phyloP scores from a whole-genome alignment of 1,284 basidiomycete genomes.

The Lignosus rhinocerotis region DNA sequence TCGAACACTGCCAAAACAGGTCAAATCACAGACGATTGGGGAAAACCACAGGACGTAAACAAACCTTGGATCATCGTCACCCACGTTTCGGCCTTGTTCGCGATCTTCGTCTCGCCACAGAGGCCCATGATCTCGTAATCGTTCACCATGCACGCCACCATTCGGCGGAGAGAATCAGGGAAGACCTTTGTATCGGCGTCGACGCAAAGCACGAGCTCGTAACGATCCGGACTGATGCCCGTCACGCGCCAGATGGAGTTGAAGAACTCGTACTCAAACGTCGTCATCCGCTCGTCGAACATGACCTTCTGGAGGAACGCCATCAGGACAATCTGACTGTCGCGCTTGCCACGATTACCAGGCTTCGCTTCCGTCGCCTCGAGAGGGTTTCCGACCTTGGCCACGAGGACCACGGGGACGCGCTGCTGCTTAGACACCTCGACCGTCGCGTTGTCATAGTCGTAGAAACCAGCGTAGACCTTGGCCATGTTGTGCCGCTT shows the following conservation, averaged over 20 bases:
- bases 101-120: constrained; percentile 98
- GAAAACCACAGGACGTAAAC: constrained; percentile 29
- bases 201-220: constrained; percentile 95
- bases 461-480: constrained; percentile 97
- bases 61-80: constrained; percentile 98
- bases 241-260: constrained; percentile 94
- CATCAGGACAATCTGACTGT: constrained; percentile 98
- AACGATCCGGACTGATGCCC: constrained; percentile 95
- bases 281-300: constrained; percentile 99
- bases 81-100: constrained; percentile 97
- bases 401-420: constrained; percentile 93
- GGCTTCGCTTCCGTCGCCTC: constrained; percentile 91
- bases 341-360: constrained; percentile 98
- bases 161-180: constrained; percentile 89
- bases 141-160: constrained; percentile 94
- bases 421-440: constrained; percentile 96
- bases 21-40: constrained; percentile 8
- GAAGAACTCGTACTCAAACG: constrained; percentile 99
- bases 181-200: constrained; percentile 99
- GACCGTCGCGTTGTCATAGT: constrained; percentile 90
- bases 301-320: constrained; percentile 98
- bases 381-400: constrained; percentile 91
- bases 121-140: constrained; percentile 98
- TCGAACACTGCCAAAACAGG: constrained; percentile 78
- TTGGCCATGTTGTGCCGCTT: constrained; percentile 99